Conservation (phyloP, 2,329 filamentous ascomycete genomes). For the Blumeria hordei region DNA sequence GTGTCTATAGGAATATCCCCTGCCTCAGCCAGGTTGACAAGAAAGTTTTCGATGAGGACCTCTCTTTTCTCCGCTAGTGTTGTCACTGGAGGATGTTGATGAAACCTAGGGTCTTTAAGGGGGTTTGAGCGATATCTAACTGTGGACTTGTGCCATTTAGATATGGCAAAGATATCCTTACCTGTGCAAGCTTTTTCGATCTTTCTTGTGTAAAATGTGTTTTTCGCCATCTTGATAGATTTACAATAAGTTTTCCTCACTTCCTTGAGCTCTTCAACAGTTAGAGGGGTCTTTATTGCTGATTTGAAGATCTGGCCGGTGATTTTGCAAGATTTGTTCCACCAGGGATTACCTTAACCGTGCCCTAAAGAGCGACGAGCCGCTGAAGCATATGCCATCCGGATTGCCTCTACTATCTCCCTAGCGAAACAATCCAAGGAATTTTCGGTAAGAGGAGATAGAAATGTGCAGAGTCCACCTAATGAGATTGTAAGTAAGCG, state of each 20-base stretch:
- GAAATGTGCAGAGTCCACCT: background rate
- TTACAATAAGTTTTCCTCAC: background rate
- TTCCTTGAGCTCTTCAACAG: background rate
- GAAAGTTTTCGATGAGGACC: background rate
- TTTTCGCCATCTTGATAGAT: background rate
- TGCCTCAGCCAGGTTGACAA: background rate
- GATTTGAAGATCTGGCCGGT: background rate
- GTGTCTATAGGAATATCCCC: background rate
- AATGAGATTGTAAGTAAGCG: background rate
- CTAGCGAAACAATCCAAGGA: background rate
- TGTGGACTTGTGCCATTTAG: background rate
- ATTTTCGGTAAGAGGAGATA: background rate
- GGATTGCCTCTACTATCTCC: background rate
- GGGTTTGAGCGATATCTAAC: background rate
- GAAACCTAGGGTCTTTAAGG: background rate
- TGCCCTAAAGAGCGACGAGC: background rate
- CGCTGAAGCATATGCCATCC: background rate
- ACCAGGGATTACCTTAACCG: background rate
- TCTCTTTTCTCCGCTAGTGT: background rate
- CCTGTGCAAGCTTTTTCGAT: background rate
- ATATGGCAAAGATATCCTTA: background rate
- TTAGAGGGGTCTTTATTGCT: background rate
- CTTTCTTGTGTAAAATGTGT: background rate
- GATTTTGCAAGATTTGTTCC: background rate
- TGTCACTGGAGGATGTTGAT: background rate